Base-by-base conservation (phyloP, 352 stramenopile species). In the Blastocystis sp. region DNA sequence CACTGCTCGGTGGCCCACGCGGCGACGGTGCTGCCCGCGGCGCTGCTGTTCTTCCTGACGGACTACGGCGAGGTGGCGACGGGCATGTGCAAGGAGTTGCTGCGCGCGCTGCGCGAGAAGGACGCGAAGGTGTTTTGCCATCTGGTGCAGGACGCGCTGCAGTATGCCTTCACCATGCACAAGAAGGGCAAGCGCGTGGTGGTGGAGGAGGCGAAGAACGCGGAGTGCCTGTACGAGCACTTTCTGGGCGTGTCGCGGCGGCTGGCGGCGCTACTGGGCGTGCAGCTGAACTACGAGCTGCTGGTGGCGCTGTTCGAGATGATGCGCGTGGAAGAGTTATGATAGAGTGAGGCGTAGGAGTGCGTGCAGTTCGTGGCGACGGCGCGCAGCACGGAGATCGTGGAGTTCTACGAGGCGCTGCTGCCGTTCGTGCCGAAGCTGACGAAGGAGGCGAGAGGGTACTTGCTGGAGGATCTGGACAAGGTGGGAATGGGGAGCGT, bases 231-330 rank as follows among this genome's bases (percentile, higher is more conserved):
- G 2, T 81, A 64, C 28, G 28, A 45, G 23, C 71, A 81, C 52
- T 64, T 81, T n/a, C 10, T 64, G 43, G n/a, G 45, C 23, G 40
- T 81, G 23, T 53, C 19, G 38, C 43, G 52, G 48, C 71, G 71
- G n/a, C 43, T 81, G 9, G 60, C 52, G 17, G 23, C 28, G 0
- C 23, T 64, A 9, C n/a, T 81, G n/a, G 71, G 71, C 17, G 71
- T 81, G 5, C 71, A 64, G 52, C 23, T 62, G 19, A n/a, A 23
- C 11, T 81, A 81, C 43, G 28, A 53, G 10, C 48, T 81, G 17
- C 71, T 81, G 38, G 71, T 81, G 7, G 52, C 23, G 7, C 38
- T 81, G 41, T 81, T 81, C 43, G 71, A 81, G n/a, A 62, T 62
- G 71, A 62, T 81, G 43, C 21, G 34, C 2, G 64, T 74, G 38